Base-by-base conservation (phyloP, 1,284 basidiomycete species). In the Cystobasidiaceae sp. region DNA sequence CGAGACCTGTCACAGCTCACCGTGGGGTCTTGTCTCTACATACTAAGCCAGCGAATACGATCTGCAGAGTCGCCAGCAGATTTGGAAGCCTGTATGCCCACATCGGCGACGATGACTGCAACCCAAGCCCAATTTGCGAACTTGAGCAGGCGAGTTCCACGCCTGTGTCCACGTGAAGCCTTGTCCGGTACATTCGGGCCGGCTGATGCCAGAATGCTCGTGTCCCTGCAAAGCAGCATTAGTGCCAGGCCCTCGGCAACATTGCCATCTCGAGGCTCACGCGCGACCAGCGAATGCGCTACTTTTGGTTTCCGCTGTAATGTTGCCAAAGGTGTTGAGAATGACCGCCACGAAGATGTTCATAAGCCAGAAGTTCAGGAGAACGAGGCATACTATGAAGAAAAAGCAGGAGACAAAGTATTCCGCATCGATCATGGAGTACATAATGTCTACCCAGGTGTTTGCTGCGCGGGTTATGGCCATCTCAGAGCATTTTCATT, bases 271-370 rank as follows among this genome's bases (percentile, higher is more conserved):
- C 17, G 19, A 6, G 25, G 41, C 70, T n/a, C 6, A 69, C 71
- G 65, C 25, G 0, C 44, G 44, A 2, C 67, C 52, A 61, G 90
- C 90, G 75, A 97, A 98, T 0, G 94, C 94, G 76, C 90, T 93
- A 76, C 87, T 88, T 75, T 89, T 86, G 1, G 93, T 97, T 71
- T 90, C 86, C 5, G 86, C 83, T 21, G 91, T 83, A 68, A 97
- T 94, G 15, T 88, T 89, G 25, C 86, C 86, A 76, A 98, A 98
- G 0, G 90, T 92, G 76, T 93, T 91, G 45, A 93, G 93, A 71
- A 97, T 96, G 46, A 97, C 93, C 30, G 93, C 94, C 66, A 97
- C 91, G 75, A 97, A 90, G 66, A 69, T 50, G 32, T 70, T 70
- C 48, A 67, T 65, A 15, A 69, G 80, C 90, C 91, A 94, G 74